Evolutionary conservation across 2,329 filamentous ascomycete species (phyloP), one percentile per base, ranked within the genome.

Genomic region (Fusarium odoratissimum): DNA sequence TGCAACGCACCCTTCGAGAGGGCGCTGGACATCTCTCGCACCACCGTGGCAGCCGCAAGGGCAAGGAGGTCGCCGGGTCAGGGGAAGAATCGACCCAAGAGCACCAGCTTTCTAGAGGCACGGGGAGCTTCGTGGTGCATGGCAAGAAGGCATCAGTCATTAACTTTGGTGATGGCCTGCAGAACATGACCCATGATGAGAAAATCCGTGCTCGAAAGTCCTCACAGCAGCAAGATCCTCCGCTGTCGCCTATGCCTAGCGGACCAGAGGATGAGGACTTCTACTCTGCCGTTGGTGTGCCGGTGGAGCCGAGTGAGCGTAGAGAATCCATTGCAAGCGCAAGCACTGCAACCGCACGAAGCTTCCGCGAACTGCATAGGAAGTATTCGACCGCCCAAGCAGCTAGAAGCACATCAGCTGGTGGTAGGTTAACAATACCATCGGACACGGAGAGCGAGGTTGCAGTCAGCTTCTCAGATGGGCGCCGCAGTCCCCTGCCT

Each of bases 131-230:
- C 81, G 97, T 96, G 8, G 91, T 99, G 8, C 96, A 99, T 78
- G 95, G 96, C 68, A 99, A 98, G 85, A 98, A 99, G 82, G 96
- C 96, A 6, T 97, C 95, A 2, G 93, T 99, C 62, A 94, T 99
- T 75, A 97, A 94, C n/a, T 97, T 99, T 79, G 95, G 95, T 13
- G 91, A 91, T n/a, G 95, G 97, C 76, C 91, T 97, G 84, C 92
- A 95, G 77, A 92, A 89, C 66, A 90, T 95, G 82, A 88, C 91
- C 2, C 87, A 90, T 1, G 93, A 95, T 68, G 92, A 95, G 77
- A 90, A 91, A 41, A 83, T 94, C 45, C 89, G 91, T 64, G 84
- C 91, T 54, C 88, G 91, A 60, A 93, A 88, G 73, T 82, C 84
- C 46, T 81, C 84, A 9, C 83, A 85, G 51, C 83, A 82, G 49